Base-by-base conservation (phyloP, 2,329 filamentous ascomycete genomes). In the Myriosclerotinia curreyana region DNA sequence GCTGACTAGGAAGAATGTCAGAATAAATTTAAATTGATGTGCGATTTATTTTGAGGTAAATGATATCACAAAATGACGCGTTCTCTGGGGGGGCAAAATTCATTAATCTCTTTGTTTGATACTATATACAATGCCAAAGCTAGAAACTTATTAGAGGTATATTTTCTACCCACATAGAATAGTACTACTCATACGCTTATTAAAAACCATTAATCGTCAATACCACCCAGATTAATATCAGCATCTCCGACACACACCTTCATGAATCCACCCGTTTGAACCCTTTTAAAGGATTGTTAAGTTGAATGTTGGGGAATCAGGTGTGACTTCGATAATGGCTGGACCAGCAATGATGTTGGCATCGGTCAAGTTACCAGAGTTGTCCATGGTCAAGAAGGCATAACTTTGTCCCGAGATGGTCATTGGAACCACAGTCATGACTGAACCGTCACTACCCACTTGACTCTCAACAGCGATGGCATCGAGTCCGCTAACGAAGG, bases 371-470 rank as follows among this genome's bases (percentile, higher is more conserved):
- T 69, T 71, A 15, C 71, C 72, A 31, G 72, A 74, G 52, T 75
- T 74, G 65, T 76, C 74, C 15, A 68, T 74, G 11, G 77, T 79
- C 53, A 79, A 69, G 58, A 79, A 76, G 31, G 76, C 73, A 64
- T 79, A 79, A 59, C 69, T 76, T 68, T 79, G 77, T 12, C 77
- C 77, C 6, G 72, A 70, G 38, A 76, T 69, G 28, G 67, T 71
- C 48, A 65, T 60, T 5, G 76, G 76, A 15, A 77, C 72, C 8
- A 55, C 60, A 15, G 71, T 72, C 40, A 70, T 71, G 38, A 71
- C 56, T 11, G 68, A 72, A 7, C 71, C 72, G 36, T 68, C 67
- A 3, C 65, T 62, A 22, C 73, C 73, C 75, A 53, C 20, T 17
- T 55, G 50, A 44, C 68, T 75, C 63, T 76, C 73, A 17, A 77